These are phyloP conservation scores for Sporothrix mexicana DNA, from an alignment of 2,329 filamentous ascomycete genomes.

Conservation along the genomic window DNA sequence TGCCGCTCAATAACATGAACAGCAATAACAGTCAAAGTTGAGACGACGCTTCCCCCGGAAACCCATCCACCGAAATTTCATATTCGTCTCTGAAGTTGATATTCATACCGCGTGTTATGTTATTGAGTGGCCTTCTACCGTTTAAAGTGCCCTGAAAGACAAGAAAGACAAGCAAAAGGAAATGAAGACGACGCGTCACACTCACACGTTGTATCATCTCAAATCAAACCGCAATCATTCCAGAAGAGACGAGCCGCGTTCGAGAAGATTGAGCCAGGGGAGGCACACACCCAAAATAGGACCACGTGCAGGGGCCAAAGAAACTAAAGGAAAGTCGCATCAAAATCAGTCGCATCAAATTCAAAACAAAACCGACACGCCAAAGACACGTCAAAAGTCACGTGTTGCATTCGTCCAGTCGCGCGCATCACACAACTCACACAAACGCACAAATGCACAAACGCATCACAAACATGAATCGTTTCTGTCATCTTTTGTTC, in stretches of 20 bases:
- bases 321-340: not conserved
- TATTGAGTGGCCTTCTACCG: not conserved
- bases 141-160: not conserved
- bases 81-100: not conserved
- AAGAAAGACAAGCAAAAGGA: not conserved
- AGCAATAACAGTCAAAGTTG: not conserved
- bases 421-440: not conserved
- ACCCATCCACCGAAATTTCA: constrained; percentile 18
- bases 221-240: not conserved
- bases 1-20: not conserved
- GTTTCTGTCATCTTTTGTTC: not conserved
- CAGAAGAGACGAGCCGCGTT: not conserved
- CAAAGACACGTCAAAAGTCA: not conserved
- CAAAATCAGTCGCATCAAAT: not conserved
- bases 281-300: not conserved
- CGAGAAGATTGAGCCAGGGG: not conserved
- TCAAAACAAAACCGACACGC: constrained; percentile 4
- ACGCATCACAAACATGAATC: not conserved
- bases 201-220: not conserved
- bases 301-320: constrained; percentile 12
- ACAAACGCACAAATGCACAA: constrained; percentile 2
- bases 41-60: constrained; percentile 6
- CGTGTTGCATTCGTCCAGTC: constrained; percentile 1
- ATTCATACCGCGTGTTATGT: not conserved
- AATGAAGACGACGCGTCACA: constrained; percentile 21